phyloP scores from a whole-genome alignment of 2,329 filamentous ascomycete genomes.

The Verticillium tricorpus region DNA sequence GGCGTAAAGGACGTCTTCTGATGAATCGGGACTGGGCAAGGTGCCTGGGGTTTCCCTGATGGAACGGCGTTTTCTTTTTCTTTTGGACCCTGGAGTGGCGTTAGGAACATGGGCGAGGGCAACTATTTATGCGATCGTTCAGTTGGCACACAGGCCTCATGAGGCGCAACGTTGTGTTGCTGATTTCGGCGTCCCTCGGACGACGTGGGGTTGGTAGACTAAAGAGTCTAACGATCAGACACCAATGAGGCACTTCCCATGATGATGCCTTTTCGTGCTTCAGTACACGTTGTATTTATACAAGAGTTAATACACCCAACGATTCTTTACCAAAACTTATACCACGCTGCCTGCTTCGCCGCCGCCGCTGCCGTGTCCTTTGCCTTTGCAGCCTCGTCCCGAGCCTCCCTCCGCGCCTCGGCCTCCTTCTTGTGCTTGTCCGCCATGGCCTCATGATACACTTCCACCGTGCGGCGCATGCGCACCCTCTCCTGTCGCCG shows the following conservation, averaged over 20 bases:
- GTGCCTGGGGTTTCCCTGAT: neutral
- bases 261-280: neutral
- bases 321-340: slow-evolving; percentile 48
- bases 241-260: neutral
- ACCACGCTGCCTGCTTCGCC: slow-evolving; percentile 40
- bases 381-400: slow-evolving; percentile 13
- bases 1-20: neutral
- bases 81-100: neutral
- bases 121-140: neutral
- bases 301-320: neutral
- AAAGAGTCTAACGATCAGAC: neutral
- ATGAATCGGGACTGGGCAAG: neutral
- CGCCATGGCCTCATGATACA: slow-evolving; percentile 36
- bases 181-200: neutral
- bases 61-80: neutral
- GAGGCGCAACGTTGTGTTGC: neutral
- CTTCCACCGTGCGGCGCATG: slow-evolving; percentile 81
- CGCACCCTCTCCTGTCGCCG: slow-evolving; percentile 71
- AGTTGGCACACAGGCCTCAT: too few relatives aligned
- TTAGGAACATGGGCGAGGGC: neutral
- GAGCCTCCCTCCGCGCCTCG: slow-evolving; percentile 29
- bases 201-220: neutral
- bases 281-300: slow-evolving; percentile 11
- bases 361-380: slow-evolving; percentile 28
- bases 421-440: slow-evolving; percentile 37